A percentile compares a stretch with the other conserved stretches of the same genome.
phyloP scores from a whole-genome alignment of 2,329 filamentous ascomycete species.

The Trematosphaeria pertusa region DNA sequence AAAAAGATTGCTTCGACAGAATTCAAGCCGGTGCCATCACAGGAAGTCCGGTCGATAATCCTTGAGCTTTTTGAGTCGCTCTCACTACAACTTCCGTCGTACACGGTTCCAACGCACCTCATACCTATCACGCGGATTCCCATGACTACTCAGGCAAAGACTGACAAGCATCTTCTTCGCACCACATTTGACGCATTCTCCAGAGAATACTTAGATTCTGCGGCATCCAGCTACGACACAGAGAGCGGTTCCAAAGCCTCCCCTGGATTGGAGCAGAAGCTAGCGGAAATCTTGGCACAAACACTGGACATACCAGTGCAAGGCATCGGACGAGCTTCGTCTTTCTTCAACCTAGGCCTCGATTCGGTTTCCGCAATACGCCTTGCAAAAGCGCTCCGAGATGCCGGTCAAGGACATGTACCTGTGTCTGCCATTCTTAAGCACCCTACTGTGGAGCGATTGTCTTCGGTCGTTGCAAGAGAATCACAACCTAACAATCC shows the following conservation, averaged over 20 bases:
- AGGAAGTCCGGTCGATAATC: conserved; percentile 30
- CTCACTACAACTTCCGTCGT: conserved; percentile 66
- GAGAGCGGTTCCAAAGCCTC: conserved; percentile 52
- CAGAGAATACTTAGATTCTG: conserved; percentile 53
- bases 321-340: conserved; percentile 68
- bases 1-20: conserved; percentile 14
- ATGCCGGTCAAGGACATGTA: conserved; percentile 56
- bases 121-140: conserved; percentile 75
- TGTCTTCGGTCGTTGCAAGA: conserved; percentile 51
- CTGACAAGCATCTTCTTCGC: conserved; percentile 66
- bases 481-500: background rate
- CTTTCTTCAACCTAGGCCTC: conserved; percentile 79
- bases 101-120: conserved; percentile 81
- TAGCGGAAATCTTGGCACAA: conserved; percentile 64
- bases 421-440: conserved; percentile 75
- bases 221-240: conserved; percentile 42
- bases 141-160: conserved; percentile 76
- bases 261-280: conserved; percentile 61
- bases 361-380: conserved; percentile 84
- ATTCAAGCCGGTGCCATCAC: conserved; percentile 51
- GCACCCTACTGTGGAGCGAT: conserved; percentile 68
- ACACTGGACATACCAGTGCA: conserved; percentile 55
- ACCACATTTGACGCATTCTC: conserved; percentile 57
- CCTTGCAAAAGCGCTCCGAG: conserved; percentile 65
- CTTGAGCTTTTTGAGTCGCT: conserved; percentile 63